A percentile compares a stretch with the other conserved stretches of the same genome.
Evolutionary conservation across 2,329 filamentous ascomycete genomes (phyloP).

Genomic region (Microascus cirrosus): DNA sequence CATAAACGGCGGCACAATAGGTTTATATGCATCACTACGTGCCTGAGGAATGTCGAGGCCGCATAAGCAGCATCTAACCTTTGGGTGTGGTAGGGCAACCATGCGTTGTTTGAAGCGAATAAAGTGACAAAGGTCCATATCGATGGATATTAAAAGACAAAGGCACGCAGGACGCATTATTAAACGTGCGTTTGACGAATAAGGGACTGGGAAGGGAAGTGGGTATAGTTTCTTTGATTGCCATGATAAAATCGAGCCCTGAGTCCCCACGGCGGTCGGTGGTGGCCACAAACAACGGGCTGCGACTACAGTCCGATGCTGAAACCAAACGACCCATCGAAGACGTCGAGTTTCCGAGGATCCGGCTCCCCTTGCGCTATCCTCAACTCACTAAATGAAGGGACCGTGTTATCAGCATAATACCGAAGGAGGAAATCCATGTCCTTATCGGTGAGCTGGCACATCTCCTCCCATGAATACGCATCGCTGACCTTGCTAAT

Average conservation of each 20-base stretch:
- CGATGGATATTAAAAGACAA: too few relatives aligned
- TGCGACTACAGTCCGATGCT: constrained; percentile 29
- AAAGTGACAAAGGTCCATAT: too few relatives aligned
- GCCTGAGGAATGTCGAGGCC: neutral
- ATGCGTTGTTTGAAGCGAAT: too few relatives aligned
- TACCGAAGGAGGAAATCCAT: constrained; percentile 76
- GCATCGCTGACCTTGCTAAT: constrained; percentile 87
- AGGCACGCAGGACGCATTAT: too few relatives aligned
- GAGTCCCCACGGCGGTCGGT: neutral
- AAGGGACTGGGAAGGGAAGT: neutral
- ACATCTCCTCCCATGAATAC: constrained; percentile 77
- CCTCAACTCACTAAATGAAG: constrained; percentile 41
- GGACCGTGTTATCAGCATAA: constrained; percentile 49
- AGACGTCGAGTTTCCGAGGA: constrained; percentile 38
- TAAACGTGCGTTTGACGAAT: neutral
- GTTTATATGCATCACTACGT: neutral
- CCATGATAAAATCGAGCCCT: neutral
- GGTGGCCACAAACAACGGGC: neutral
- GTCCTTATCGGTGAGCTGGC: constrained; percentile 68
- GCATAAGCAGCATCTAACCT: neutral
- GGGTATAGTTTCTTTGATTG: neutral
- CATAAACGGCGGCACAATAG: neutral
- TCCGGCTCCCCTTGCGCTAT: constrained; percentile 33
- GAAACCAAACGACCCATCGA: constrained; percentile 50
- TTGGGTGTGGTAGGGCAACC: neutral